Base-by-base conservation (phyloP, 2,329 filamentous ascomycete genomes). In the Shiraia bambusicola region DNA sequence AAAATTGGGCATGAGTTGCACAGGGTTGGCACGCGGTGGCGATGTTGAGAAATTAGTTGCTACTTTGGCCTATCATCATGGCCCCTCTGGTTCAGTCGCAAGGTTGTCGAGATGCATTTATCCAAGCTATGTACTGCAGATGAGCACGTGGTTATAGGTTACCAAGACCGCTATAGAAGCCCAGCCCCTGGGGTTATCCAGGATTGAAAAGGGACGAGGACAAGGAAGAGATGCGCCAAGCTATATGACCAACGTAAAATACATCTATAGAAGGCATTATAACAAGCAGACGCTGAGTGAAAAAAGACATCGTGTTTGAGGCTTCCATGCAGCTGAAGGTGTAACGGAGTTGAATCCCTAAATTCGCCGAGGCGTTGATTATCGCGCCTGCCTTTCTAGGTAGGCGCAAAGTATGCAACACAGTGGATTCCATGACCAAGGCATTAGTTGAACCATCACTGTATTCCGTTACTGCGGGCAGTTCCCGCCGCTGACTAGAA, bases 141-240 rank as follows among this genome's bases (percentile, higher is more conserved):
- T 41, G 44, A 48, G 37, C 40, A 40, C 31, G 22, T 17, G 33
- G 7, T 40, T 40, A 35, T 24, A 35, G 15, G 26, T 16, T 28
- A 25, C 41, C 45, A 48, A 44, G 45, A 33, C 45, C 34, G 33
- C 44, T 40, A 34, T 31, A 34, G 34, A 38, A 42, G 34, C 24
- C 19, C 42, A 30, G 31, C 22, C 16, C 14, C 14, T 33, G 40
- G 27, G 33, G 29, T 37, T 42, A n/a, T n/a, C n/a, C n/a, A 33
- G 37, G 26, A 24, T 35, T 28, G 36, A 22, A 33, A 37, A 42
- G 45, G 45, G 37, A 47, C 40, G 45, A 47, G 45, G 19, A 34
- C 2, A 26, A 22, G 33, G 19, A 28, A 12, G n/a, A 26, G 32
- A 38, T 15, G 27, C 25, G 32, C 32, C 33, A 30, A 25, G 12